phyloP scores from a whole-genome alignment of 1,284 basidiomycete genomes.

The Psilocybe mexicana region DNA sequence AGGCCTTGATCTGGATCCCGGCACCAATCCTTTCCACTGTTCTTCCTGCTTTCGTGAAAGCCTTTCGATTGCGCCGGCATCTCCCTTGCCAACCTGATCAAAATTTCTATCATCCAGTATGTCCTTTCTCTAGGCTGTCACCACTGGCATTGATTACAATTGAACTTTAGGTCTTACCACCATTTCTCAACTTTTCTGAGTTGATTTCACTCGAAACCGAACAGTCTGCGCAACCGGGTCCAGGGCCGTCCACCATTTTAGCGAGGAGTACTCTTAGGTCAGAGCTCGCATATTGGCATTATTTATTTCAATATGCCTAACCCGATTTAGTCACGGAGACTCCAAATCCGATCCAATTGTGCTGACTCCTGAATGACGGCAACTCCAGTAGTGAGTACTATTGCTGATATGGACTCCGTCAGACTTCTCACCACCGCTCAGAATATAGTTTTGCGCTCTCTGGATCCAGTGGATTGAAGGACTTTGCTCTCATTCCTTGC shows the following conservation, averaged over 20 bases:
- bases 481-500: too few relatives aligned
- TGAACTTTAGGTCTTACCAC: not conserved
- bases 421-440: too few relatives aligned
- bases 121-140: not conserved
- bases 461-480: too few relatives aligned
- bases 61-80: not conserved
- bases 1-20: not conserved
- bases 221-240: not conserved
- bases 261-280: not conserved
- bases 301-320: not conserved
- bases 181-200: too few relatives aligned
- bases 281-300: not conserved
- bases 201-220: too few relatives aligned
- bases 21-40: not conserved
- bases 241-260: not conserved
- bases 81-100: not conserved
- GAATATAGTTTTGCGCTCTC: too few relatives aligned
- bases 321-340: not conserved
- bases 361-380: not conserved
- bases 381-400: not conserved
- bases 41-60: not conserved
- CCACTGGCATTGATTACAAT: not conserved
- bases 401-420: too few relatives aligned
- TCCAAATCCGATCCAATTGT: not conserved
- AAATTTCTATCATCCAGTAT: not conserved